These are phyloP conservation scores for Pichia sp. DNA, from an alignment of 1,139 yeast species.

Conservation along the genomic window DNA sequence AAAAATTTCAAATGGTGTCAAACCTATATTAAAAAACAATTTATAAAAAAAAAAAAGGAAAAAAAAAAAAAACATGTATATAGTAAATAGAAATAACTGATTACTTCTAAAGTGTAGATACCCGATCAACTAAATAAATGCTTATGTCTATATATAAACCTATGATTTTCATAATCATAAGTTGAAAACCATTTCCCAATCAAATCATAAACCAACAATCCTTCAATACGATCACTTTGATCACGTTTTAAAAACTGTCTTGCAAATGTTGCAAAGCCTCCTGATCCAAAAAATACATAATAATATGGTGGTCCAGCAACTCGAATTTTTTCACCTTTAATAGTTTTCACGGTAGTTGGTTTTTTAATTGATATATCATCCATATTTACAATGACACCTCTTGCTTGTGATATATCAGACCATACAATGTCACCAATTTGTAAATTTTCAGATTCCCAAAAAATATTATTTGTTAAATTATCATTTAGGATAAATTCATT, in stretches of 20 bases:
- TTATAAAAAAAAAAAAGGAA: too few relatives aligned
- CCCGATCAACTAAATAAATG: not conserved
- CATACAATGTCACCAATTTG: constrained; percentile 11
- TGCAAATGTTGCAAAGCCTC: constrained; percentile 10
- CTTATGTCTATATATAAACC: constrained; percentile 8
- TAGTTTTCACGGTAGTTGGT: not conserved
- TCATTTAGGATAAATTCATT: not conserved
- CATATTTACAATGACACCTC: constrained; percentile 8
- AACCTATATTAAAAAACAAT: constrained; percentile 18
- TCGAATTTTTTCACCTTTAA: not conserved
- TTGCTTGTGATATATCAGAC: constrained; percentile 8
- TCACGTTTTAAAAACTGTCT: constrained; percentile 7
- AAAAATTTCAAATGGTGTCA: constrained; percentile 14
- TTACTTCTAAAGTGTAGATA: too few relatives aligned
- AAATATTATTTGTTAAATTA: not conserved
- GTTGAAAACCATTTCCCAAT: constrained; percentile 18
- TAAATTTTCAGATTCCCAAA: constrained; percentile 5
- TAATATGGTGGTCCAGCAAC: constrained; percentile 6
- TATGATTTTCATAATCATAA: constrained; percentile 13
- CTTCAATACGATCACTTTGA: constrained; percentile 8
- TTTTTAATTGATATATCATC: not conserved
- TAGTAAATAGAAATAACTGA: too few relatives aligned
- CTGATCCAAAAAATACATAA: constrained; percentile 8
- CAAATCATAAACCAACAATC: constrained; percentile 16
- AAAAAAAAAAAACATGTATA: too few relatives aligned